Evolutionary conservation across 2,329 filamentous ascomycete genomes (phyloP).

Genomic region (Aaosphaeria pasadenensis): DNA sequence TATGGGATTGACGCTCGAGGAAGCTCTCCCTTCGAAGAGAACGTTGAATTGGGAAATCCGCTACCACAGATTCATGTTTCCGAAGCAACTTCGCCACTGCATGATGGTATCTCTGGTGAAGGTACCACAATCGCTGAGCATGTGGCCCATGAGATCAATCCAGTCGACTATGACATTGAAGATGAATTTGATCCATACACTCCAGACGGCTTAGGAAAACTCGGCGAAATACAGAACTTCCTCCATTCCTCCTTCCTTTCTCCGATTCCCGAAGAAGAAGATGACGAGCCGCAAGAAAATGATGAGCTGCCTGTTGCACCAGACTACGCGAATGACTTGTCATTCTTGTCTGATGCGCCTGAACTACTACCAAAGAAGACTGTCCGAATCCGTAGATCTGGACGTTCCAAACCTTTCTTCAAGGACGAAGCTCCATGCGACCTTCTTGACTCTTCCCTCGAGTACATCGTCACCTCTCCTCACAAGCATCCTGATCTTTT

Average conservation of each 20-base stretch:
- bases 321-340: not conserved
- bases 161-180: not conserved
- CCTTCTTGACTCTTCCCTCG: no score
- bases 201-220: no score
- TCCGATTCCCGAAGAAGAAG: not conserved
- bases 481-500: not conserved
- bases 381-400: not conserved
- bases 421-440: not conserved
- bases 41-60: no score
- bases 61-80: not conserved
- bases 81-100: not conserved
- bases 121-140: not conserved
- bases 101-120: not conserved
- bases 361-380: not conserved
- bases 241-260: no score
- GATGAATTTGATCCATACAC: no score
- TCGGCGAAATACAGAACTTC: no score
- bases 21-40: no score
- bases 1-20: no score
- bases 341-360: not conserved
- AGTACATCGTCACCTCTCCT: not conserved
- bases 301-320: no score
- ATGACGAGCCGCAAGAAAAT: conserved; percentile 1
- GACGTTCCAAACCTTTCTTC: not conserved
- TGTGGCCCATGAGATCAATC: no score